These are phyloP conservation scores for Citrullus colocynthis DNA, from an alignment of 306 rosid species.

Conservation along the genomic window DNA sequence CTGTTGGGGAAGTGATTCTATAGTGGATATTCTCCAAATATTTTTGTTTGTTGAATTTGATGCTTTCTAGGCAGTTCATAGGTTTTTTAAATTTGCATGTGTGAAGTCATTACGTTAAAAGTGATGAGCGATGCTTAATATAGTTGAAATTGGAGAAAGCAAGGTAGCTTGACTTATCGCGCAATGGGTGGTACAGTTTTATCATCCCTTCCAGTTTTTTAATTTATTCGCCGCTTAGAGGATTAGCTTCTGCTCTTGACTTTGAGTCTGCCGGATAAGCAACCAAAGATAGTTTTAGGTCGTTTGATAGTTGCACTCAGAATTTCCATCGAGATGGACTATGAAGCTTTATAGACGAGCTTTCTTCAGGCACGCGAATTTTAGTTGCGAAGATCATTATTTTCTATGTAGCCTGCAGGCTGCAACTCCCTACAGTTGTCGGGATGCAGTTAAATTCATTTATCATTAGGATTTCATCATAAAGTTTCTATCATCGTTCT, in stretches of 20 bases:
- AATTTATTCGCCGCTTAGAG: not conserved
- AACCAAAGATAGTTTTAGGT: not conserved
- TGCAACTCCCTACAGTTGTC: not conserved
- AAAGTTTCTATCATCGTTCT: not conserved
- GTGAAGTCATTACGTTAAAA: not conserved
- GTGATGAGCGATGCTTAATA: not conserved
- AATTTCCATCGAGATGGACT: not conserved
- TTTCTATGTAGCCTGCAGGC: not conserved
- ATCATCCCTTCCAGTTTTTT: not conserved
- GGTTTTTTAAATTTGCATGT: not conserved
- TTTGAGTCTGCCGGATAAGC: not conserved
- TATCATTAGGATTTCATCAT: not conserved
- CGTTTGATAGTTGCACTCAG: not conserved
- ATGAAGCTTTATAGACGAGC: not conserved
- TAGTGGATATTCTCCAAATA: not conserved
- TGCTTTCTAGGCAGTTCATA: not conserved
- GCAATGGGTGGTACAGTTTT: not conserved
- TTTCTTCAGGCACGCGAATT: not conserved
- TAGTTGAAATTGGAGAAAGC: not conserved
- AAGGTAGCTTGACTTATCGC: not conserved
- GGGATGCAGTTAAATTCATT: not conserved
- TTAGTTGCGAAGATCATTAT: not conserved
- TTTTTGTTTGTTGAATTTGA: not conserved
- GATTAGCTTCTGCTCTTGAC: not conserved
- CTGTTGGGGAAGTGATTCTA: not conserved